Conservation (phyloP, 331 rosid genomes). For the Acacia pycnantha region DNA sequence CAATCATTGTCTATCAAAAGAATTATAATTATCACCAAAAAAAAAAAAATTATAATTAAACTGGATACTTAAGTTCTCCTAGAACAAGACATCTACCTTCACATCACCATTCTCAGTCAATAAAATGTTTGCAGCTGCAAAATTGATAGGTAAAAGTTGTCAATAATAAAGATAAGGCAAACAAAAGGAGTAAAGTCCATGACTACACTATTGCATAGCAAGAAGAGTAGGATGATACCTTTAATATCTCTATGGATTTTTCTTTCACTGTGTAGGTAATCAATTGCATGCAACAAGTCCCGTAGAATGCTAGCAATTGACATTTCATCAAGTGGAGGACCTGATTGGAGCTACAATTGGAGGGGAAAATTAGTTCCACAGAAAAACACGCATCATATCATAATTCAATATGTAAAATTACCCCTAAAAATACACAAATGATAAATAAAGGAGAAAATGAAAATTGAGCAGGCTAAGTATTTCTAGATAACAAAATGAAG, state of each 20-base stretch:
- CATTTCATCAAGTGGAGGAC: slow-evolving; percentile 90
- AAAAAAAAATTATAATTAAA: slow-evolving; percentile 11
- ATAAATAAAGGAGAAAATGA: neutral
- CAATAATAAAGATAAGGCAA: slow-evolving; percentile 27
- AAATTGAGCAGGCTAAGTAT: slow-evolving; percentile 1
- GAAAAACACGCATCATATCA: slow-evolving; percentile 16
- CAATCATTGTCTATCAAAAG: slow-evolving; percentile 10
- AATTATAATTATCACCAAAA: neutral
- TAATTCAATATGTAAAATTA: slow-evolving; percentile 3
- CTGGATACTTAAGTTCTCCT: slow-evolving; percentile 7
- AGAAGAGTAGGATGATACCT: slow-evolving; percentile 50
- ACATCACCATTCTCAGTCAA: slow-evolving; percentile 94
- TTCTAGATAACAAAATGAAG: neutral
- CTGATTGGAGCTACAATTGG: slow-evolving; percentile 81
- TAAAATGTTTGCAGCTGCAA: slow-evolving; percentile 98
- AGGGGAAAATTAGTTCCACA: slow-evolving; percentile 21
- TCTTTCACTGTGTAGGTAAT: slow-evolving; percentile 91
- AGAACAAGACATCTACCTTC: slow-evolving; percentile 59
- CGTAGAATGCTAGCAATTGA: slow-evolving; percentile 94
- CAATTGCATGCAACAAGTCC: slow-evolving; percentile 92
- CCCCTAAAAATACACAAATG: slow-evolving; percentile 7
- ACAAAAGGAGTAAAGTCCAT: neutral
- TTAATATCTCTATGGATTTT: slow-evolving; percentile 97
- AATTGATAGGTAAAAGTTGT: slow-evolving; percentile 26
- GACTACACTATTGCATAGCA: slow-evolving; percentile 22